These are phyloP conservation scores for Eutrema yunnanense DNA, from an alignment of 345 rosid genomes.

Conservation along the genomic window DNA sequence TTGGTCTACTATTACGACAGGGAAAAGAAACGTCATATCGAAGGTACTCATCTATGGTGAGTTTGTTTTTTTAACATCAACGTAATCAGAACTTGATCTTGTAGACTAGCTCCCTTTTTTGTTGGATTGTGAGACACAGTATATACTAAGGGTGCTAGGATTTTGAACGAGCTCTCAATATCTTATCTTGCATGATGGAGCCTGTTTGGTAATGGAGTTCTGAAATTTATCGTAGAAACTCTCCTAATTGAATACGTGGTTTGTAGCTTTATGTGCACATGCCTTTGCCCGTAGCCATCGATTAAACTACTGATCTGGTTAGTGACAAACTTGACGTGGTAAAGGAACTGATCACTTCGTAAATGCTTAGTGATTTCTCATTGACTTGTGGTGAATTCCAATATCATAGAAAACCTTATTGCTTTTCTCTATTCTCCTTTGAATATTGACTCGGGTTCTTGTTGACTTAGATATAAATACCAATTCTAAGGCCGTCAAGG, in stretches of 20 bases:
- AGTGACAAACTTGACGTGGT: not conserved
- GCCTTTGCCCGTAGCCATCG: not conserved
- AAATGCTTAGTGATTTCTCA: not conserved
- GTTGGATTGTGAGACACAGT: not conserved
- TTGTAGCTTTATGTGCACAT: not conserved
- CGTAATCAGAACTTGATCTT: not conserved
- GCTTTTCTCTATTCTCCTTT: not conserved
- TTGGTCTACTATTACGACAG: slow-evolving; percentile 58
- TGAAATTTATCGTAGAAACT: not conserved
- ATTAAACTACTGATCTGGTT: not conserved
- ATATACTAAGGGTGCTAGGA: not conserved
- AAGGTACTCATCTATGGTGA: slow-evolving; percentile 97
- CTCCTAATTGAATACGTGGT: not conserved
- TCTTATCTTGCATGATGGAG: not conserved
- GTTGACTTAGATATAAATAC: slow-evolving; percentile 55
- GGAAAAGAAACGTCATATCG: slow-evolving; percentile 82
- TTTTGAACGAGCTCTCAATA: slow-evolving; percentile 3
- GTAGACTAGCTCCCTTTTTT: not conserved
- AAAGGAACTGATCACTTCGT: not conserved
- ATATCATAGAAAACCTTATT: not conserved
- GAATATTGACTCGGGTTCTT: slow-evolving; percentile 9
- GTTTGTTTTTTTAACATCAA: slow-evolving; percentile 24
- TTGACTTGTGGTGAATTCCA: not conserved
- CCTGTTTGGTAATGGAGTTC: not conserved
- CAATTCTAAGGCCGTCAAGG: slow-evolving; percentile 70